Evolutionary conservation across 1,284 basidiomycete genomes (phyloP).

Genomic region (Malassezia restricta): DNA sequence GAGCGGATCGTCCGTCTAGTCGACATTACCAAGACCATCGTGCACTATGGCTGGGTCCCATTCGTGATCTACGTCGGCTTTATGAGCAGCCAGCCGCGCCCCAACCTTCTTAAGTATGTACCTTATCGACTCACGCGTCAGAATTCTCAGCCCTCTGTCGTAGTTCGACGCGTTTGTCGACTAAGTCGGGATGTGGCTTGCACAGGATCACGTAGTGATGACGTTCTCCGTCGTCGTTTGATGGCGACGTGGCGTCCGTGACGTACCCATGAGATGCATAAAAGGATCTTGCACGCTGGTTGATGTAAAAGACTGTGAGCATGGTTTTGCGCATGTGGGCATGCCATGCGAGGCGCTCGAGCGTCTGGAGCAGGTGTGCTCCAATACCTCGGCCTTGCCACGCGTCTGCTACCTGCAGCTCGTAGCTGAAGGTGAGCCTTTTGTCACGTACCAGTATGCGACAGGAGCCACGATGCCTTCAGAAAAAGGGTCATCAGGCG

Average conservation of each 20-base stretch:
- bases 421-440: slow-evolving; percentile 9
- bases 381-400: background rate
- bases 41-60: slow-evolving; percentile 43
- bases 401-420: slow-evolving; percentile 8
- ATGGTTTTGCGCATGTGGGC: slow-evolving; percentile 12
- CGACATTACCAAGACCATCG: slow-evolving; percentile 38
- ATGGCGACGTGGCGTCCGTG: slow-evolving; percentile 11
- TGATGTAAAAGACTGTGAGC: slow-evolving; percentile 9
- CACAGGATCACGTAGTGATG: slow-evolving; percentile 9
- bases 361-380: background rate
- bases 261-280: slow-evolving; percentile 4
- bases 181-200: background rate
- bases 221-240: background rate
- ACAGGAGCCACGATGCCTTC: slow-evolving; percentile 5
- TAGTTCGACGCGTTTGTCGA: background rate
- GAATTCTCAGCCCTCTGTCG: slow-evolving; percentile 16
- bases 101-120: slow-evolving; percentile 41
- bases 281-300: slow-evolving; percentile 4
- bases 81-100: slow-evolving; percentile 37
- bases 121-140: background rate
- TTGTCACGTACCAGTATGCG: slow-evolving; percentile 11
- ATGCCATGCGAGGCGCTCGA: slow-evolving; percentile 7
- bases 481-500: background rate
- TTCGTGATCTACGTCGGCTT: slow-evolving; percentile 44
- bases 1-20: slow-evolving; percentile 39